phyloP scores from a whole-genome alignment of 345 rosid genomes.

The Arabidopsis arenosa region DNA sequence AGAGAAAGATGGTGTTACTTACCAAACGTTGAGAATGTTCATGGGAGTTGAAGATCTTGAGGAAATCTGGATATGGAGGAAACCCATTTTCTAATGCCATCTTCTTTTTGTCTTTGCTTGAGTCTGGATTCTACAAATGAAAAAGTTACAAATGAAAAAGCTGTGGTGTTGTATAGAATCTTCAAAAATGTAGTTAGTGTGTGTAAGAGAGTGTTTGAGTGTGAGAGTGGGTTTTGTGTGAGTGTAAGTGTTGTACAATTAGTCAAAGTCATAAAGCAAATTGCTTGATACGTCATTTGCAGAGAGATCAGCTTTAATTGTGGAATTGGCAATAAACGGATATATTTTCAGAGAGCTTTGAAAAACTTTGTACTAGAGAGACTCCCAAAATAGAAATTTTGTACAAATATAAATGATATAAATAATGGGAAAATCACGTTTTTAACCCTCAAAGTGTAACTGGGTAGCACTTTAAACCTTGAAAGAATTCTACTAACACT shows the following conservation, averaged over 20 bases:
- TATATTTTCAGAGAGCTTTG: background rate
- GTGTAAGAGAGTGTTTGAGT: background rate
- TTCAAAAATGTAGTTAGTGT: background rate
- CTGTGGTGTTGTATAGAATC: background rate
- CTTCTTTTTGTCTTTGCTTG: background rate
- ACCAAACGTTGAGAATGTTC: constrained; percentile 30
- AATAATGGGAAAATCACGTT: no score
- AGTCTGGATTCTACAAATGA: background rate
- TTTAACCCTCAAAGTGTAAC: no score
- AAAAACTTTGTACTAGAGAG: background rate
- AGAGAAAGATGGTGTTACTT: background rate
- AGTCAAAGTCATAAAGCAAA: constrained; percentile 1
- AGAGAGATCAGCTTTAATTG: background rate
- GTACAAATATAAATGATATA: background rate
- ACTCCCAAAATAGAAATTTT: background rate
- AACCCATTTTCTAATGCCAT: constrained; percentile 6
- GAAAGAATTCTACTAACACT: no score
- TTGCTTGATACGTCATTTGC: background rate
- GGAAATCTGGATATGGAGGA: constrained; percentile 32
- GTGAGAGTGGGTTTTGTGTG: background rate
- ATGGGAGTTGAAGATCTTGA: constrained; percentile 4
- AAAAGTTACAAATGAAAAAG: background rate
- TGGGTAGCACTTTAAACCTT: no score
- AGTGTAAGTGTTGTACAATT: background rate
- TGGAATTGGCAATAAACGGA: background rate